A percentile compares a stretch with the other conserved stretches of the same genome.
Conservation (phyloP, 2,329 filamentous ascomycete species). For the Huntiella moniliformis region DNA sequence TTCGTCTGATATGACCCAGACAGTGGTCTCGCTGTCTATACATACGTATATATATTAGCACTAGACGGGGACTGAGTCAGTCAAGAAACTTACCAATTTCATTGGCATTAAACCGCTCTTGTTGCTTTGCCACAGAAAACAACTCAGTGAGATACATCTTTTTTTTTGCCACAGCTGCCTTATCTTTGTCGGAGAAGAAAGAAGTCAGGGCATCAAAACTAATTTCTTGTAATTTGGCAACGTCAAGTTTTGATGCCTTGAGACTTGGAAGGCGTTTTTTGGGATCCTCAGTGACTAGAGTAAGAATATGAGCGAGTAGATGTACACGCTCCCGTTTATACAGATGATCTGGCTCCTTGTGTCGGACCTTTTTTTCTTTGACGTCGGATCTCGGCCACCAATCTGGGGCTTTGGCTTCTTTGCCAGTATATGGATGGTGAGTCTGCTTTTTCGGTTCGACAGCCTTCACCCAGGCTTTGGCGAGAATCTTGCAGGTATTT, state of each 20-base stretch:
- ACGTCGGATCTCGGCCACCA: slow-evolving; percentile 44
- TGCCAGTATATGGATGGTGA: slow-evolving; percentile 52
- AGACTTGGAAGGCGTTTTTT: slow-evolving; percentile 31
- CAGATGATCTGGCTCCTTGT: slow-evolving; percentile 58
- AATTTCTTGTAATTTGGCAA: slow-evolving; percentile 37
- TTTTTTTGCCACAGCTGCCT: slow-evolving; percentile 34
- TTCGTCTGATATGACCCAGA: slow-evolving; percentile 34
- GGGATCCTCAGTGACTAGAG: slow-evolving; percentile 33
- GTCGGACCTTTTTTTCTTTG: slow-evolving; percentile 37
- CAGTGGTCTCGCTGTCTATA: slow-evolving; percentile 23
- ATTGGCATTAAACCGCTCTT: slow-evolving; percentile 36
- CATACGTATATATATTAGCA: slow-evolving; percentile 22
- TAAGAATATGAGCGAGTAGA: slow-evolving; percentile 40
- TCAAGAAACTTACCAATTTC: slow-evolving; percentile 32
- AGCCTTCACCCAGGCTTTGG: slow-evolving; percentile 57
- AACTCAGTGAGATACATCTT: slow-evolving; percentile 38
- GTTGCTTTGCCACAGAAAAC: slow-evolving; percentile 38
- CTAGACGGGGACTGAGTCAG: not conserved
- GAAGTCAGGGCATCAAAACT: slow-evolving; percentile 38
- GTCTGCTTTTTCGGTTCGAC: slow-evolving; percentile 64
- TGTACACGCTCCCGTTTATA: slow-evolving; percentile 44
- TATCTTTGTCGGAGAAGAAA: slow-evolving; percentile 39
- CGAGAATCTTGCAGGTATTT: slow-evolving; percentile 50
- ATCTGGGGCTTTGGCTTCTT: slow-evolving; percentile 39
- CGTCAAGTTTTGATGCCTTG: slow-evolving; percentile 32